phyloP scores from a whole-genome alignment of 2,329 filamentous ascomycete species.

The Clarireedia homoeocarpa region DNA sequence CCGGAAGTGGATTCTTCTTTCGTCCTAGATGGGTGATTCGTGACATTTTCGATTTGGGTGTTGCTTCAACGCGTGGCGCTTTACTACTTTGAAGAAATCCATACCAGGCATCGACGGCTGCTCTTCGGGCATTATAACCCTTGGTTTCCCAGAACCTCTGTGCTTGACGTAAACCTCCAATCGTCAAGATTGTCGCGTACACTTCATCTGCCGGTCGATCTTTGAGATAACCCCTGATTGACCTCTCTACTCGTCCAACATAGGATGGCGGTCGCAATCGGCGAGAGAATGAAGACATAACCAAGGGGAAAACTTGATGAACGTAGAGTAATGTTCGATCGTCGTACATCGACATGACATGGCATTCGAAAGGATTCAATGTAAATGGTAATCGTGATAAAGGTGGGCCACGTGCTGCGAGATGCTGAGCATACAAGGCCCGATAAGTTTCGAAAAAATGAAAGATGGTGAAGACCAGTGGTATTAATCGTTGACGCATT shows the following conservation, averaged over 20 bases:
- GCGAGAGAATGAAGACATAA: slow-evolving; percentile 57
- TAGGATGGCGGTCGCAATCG: slow-evolving; percentile 57
- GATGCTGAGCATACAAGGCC: slow-evolving; percentile 48
- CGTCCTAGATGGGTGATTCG: slow-evolving; percentile 41
- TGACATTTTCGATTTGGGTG: slow-evolving; percentile 44
- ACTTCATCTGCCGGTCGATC: slow-evolving; percentile 56
- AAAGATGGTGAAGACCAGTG: slow-evolving; percentile 56
- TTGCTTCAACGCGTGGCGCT: slow-evolving; percentile 22
- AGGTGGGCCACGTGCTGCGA: slow-evolving; percentile 43
- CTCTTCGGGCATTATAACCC: slow-evolving; percentile 53
- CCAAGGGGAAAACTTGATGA: slow-evolving; percentile 56
- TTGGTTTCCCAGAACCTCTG: slow-evolving; percentile 60
- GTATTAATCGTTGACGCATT: slow-evolving; percentile 57
- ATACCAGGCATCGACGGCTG: slow-evolving; percentile 54
- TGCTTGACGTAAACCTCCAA: slow-evolving; percentile 55
- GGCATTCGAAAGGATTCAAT: slow-evolving; percentile 51
- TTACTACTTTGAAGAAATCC: slow-evolving; percentile 41
- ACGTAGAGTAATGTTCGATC: slow-evolving; percentile 54
- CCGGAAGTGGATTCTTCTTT: slow-evolving; percentile 37
- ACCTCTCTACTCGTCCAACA: slow-evolving; percentile 53
- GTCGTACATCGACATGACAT: slow-evolving; percentile 59
- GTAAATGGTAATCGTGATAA: slow-evolving; percentile 48
- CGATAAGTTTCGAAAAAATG: slow-evolving; percentile 62
- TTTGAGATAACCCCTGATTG: slow-evolving; percentile 54
- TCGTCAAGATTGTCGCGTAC: slow-evolving; percentile 50